Evolutionary conservation across 116 monocot species (phyloP), one percentile per base, ranked within the genome.

Genomic region (Papilionanthe hybrid): DNA sequence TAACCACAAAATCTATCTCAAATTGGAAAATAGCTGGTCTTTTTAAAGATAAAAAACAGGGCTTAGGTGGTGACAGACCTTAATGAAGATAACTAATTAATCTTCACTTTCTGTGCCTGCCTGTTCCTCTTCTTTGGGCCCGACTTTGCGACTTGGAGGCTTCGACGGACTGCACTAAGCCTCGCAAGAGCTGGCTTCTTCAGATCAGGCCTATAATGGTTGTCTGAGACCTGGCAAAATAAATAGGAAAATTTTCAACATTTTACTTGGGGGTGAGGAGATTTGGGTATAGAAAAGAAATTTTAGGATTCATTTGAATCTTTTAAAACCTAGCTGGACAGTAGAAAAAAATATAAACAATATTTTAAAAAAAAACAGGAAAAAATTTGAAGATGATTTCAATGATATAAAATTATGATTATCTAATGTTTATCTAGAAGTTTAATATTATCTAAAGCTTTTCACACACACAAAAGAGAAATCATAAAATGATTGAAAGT

Each of bases 141-240:
- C 47, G 91, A 93, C 79, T 96, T 96, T 30, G 93, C 75, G 45
- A 96, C 86, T 79, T 87, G 84, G 57, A 96, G 93, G 81, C 90
- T 90, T 19, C 89, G 83, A 75, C 88, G 85, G 42, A 96, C 92
- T 17, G 66, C 86, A 66, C 91, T 91, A 4, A 93, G 82, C 81
- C 93, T 85, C 0, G 96, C 93, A 81, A 96, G 91, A 15, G 96
- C 90, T 0, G 96, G 84, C 65, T 79, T 77, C 22, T 87, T 96
- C 91, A 96, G 83, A 81, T 96, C 96, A 17, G 91, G 90, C 82
- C 96, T 91, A 78, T 95, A 95, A 83, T 91, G 72, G 79, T 90
- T 91, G 72, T 87, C 92, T 6, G 76, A 78, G 17, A 96, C 91
- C 96, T 96, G 78, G 67, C 74, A 58, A 55, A 72, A 28, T 30